Percentiles rank a stretch among this genome's conserved stretches.
Evolutionary conservation across 2,329 filamentous ascomycete species (phyloP).

Genomic region (Knoxdaviesia proteae): DNA sequence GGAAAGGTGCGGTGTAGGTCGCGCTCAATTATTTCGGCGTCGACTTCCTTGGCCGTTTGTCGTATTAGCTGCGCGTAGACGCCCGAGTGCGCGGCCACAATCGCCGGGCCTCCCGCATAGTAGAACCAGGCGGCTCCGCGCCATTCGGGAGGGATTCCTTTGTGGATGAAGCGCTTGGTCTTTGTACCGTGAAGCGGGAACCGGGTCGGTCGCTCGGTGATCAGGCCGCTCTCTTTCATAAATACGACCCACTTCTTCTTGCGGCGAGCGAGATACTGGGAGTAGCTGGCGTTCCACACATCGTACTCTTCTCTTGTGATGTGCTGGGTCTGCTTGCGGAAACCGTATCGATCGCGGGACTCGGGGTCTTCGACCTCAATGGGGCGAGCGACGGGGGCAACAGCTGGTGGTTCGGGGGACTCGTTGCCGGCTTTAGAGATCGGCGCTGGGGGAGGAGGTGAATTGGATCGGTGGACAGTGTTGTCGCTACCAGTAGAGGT

Average conservation of each 20-base stretch:
- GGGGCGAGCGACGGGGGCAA: conserved; percentile 4
- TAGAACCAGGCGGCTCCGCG: conserved; percentile 94
- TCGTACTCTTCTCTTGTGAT: conserved; percentile 62
- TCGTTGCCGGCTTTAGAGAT: conserved; percentile 3
- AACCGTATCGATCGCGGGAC: conserved; percentile 66
- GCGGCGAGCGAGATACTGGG: conserved; percentile 51
- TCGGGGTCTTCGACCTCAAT: conserved; percentile 24
- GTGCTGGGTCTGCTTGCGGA: conserved; percentile 71
- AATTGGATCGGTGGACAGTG: conserved; percentile 8
- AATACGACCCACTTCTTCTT: conserved; percentile 65
- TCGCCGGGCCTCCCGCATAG: conserved; percentile 72
- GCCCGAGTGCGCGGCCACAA: conserved; percentile 54
- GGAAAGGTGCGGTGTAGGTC: conserved; percentile 89
- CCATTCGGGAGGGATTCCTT: conserved; percentile 86
- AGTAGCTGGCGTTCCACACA: conserved; percentile 57
- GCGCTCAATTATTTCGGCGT: conserved; percentile 79
- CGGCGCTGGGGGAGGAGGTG: conserved; percentile 1
- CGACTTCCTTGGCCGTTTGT: conserved; percentile 43
- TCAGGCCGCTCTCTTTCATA: conserved; percentile 55
- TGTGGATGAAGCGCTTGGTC: conserved; percentile 75
- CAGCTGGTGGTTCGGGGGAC: not conserved
- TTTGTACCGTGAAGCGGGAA: conserved; percentile 70
- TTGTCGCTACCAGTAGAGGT: not conserved
- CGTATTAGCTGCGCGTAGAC: conserved; percentile 54
- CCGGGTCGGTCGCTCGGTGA: conserved; percentile 47